Conservation (phyloP, 169 alveolate genomes). For the Cyclospora cayetanensis region DNA sequence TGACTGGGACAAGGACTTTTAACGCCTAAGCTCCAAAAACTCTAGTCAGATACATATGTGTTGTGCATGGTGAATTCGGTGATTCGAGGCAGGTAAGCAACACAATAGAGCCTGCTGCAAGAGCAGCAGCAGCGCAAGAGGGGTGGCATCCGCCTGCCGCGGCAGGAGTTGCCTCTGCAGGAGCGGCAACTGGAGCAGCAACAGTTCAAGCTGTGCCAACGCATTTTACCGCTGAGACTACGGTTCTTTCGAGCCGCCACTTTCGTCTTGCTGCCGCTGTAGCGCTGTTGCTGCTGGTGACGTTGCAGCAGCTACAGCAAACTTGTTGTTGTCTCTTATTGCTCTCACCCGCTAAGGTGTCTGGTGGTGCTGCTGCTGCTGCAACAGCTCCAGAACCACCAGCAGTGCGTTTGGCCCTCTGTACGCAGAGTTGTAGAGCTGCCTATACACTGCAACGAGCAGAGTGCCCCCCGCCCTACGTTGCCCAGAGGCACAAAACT, state of each 20-base stretch:
- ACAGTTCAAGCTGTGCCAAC: background rate
- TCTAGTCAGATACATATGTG: background rate
- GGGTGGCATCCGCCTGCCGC: background rate
- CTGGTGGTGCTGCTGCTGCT: background rate
- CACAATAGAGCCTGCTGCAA: background rate
- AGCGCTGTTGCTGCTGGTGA: background rate
- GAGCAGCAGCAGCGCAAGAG: background rate
- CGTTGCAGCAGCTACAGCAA: conserved; percentile 6
- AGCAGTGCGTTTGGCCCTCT: background rate
- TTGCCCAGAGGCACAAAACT: no score
- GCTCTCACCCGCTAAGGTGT: no score
- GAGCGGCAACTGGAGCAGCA: conserved; percentile 22
- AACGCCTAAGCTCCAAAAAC: background rate
- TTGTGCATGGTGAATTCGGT: background rate
- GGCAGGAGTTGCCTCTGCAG: background rate
- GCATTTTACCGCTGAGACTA: no score
- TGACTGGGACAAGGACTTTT: conserved; percentile 71
- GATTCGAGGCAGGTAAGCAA: background rate
- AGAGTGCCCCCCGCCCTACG: no score
- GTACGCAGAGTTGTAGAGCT: background rate
- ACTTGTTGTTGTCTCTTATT: no score
- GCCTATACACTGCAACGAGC: background rate
- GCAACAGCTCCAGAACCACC: background rate
- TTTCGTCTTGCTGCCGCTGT: background rate
- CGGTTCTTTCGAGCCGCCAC: no score